Evolutionary conservation across 2,329 filamentous ascomycete species (phyloP).

Genomic region (Penicillium sumatraense): DNA sequence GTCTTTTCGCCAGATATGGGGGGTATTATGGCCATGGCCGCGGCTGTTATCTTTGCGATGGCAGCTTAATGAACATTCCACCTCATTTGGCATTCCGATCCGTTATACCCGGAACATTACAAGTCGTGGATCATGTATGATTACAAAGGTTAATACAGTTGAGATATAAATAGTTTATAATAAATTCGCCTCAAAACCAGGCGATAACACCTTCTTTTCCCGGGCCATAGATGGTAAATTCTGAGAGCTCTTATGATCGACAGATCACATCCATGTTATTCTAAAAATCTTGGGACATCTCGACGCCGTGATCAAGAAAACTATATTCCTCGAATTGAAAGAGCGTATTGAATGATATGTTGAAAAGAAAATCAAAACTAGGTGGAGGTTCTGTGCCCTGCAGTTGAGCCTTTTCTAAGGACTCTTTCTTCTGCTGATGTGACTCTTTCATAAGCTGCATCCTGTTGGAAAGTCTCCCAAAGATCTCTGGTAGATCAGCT

Average conservation of each 20-base stretch:
- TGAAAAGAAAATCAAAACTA: constrained; percentile 15
- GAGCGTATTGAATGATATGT: constrained; percentile 14
- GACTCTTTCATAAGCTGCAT: constrained; percentile 15
- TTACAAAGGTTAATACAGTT: not conserved
- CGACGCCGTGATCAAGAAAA: not conserved
- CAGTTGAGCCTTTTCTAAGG: constrained; percentile 6
- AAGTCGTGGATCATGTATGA: no score
- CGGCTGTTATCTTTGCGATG: constrained; percentile 17
- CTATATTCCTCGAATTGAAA: constrained; percentile 20
- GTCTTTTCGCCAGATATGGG: constrained; percentile 10
- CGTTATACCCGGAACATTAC: no score
- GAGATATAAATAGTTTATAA: no score
- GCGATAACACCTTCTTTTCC: no score
- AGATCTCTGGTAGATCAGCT: constrained; percentile 16
- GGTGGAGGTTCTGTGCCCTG: not conserved
- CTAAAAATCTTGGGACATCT: not conserved
- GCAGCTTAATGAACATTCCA: constrained; percentile 12
- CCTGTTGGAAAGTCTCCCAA: constrained; percentile 9
- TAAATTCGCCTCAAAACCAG: no score
- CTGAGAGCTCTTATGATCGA: no score
- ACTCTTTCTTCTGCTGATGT: constrained; percentile 16
- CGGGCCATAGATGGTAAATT: no score
- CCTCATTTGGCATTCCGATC: not conserved
- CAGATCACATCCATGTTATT: no score
- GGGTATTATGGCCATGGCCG: constrained; percentile 16